These are phyloP conservation scores for Phyllosticta ampelicida DNA, from an alignment of 2,329 filamentous ascomycete genomes.

Conservation along the genomic window DNA sequence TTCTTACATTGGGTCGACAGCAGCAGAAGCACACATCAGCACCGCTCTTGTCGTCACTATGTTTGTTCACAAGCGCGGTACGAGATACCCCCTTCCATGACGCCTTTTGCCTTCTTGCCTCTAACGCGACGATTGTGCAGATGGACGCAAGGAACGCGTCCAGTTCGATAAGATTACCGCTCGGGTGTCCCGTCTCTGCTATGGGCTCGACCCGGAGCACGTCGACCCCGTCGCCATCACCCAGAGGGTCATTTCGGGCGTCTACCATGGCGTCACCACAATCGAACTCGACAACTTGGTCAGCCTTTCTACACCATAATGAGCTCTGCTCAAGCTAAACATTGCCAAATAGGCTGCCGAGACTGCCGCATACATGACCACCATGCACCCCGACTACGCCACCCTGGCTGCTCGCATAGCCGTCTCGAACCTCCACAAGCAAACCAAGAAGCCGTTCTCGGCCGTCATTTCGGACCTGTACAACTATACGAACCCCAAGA, in stretches of 20 bases:
- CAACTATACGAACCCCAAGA: slow-evolving; percentile 94
- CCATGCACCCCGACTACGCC: slow-evolving; percentile 97
- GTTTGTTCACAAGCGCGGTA: slow-evolving; percentile 35
- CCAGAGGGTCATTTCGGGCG: slow-evolving; percentile 98
- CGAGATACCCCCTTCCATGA: slow-evolving; percentile 15
- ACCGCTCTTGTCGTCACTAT: slow-evolving; percentile 15
- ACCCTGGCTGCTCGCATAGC: slow-evolving; percentile 97
- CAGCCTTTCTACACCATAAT: slow-evolving; percentile 32
- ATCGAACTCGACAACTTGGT: slow-evolving; percentile 95
- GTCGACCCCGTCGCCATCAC: slow-evolving; percentile 97
- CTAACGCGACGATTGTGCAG: slow-evolving; percentile 36
- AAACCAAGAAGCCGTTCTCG: slow-evolving; percentile 99
- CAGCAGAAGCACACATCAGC: neutral
- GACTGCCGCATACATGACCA: slow-evolving; percentile 99
- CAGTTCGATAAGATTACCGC: slow-evolving; percentile 99
- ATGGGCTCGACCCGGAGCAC: slow-evolving; percentile 89
- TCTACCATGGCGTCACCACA: slow-evolving; percentile 96
- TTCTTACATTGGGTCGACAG: slow-evolving; percentile 1
- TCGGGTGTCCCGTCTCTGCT: slow-evolving; percentile 93
- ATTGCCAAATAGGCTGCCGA: slow-evolving; percentile 65
- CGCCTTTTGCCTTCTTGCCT: neutral
- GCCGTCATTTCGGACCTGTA: slow-evolving; percentile 86
- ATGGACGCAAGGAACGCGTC: slow-evolving; percentile 98
- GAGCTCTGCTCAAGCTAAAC: neutral
- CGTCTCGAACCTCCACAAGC: slow-evolving; percentile 98